Conservation (phyloP, 2,329 filamentous ascomycete species). For the Penicillium sp. region DNA sequence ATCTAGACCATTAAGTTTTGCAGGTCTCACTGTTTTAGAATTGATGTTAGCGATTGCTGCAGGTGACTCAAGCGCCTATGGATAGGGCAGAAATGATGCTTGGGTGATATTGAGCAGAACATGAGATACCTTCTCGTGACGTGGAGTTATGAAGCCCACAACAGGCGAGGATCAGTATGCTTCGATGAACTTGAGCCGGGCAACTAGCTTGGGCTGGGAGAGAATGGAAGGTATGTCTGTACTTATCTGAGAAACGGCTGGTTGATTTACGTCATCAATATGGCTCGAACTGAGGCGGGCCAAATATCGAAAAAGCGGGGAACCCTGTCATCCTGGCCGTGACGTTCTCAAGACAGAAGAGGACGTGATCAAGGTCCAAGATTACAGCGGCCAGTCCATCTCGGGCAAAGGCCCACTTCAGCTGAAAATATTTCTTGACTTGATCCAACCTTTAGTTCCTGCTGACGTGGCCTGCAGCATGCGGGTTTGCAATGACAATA, state of each 20-base stretch:
- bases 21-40: slow-evolving; percentile 5
- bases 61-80: slow-evolving; percentile 3
- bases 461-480: slow-evolving; percentile 2
- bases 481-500: slow-evolving; percentile 2
- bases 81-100: slow-evolving; percentile 3
- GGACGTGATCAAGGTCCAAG: background rate
- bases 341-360: background rate
- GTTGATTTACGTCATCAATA: slow-evolving; percentile 4
- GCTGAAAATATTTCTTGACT: slow-evolving; percentile 5
- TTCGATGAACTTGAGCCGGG: slow-evolving; percentile 5
- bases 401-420: slow-evolving; percentile 2
- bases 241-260: slow-evolving; percentile 2
- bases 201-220: slow-evolving; percentile 3
- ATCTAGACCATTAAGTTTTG: no score
- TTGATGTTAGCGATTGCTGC: slow-evolving; percentile 4
- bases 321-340: slow-evolving; percentile 1
- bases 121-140: slow-evolving; percentile 4
- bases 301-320: slow-evolving; percentile 4
- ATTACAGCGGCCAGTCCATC: slow-evolving; percentile 4
- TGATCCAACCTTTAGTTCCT: slow-evolving; percentile 1
- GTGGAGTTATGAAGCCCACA: slow-evolving; percentile 4
- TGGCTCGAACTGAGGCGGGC: slow-evolving; percentile 1
- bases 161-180: slow-evolving; percentile 3
- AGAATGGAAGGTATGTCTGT: slow-evolving; percentile 6
- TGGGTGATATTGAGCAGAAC: slow-evolving; percentile 3